phyloP scores from a whole-genome alignment of 1,284 basidiomycete species.

The Ustilago trichophora region DNA sequence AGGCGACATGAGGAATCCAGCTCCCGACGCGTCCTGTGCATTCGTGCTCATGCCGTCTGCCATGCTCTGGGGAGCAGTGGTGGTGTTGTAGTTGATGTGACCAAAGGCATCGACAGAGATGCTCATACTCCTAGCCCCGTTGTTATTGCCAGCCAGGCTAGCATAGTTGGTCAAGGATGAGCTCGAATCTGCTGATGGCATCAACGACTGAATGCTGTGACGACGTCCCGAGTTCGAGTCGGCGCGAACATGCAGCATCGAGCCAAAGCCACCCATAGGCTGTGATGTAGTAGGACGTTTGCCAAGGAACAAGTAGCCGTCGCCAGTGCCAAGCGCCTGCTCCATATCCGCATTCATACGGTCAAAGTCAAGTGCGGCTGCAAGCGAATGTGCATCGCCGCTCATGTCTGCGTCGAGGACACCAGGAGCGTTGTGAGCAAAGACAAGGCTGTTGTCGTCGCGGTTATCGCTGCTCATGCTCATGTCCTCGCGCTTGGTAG shows the following conservation, averaged over 20 bases:
- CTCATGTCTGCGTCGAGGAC: slow-evolving; percentile 23
- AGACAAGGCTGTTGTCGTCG: slow-evolving; percentile 18
- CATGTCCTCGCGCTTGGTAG: slow-evolving; percentile 20
- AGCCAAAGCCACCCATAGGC: slow-evolving; percentile 3
- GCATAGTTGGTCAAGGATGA: slow-evolving; percentile 26
- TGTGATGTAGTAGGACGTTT: slow-evolving; percentile 36
- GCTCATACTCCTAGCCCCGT: slow-evolving; percentile 38
- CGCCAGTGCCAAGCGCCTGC: slow-evolving; percentile 7
- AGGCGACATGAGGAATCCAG: slow-evolving; percentile 59
- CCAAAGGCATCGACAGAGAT: slow-evolving; percentile 29
- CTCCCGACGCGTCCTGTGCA: slow-evolving; percentile 20
- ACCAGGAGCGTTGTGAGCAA: slow-evolving; percentile 24
- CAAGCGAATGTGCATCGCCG: slow-evolving; percentile 30
- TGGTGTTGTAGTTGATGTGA: slow-evolving; percentile 17
- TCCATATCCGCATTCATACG: slow-evolving; percentile 31
- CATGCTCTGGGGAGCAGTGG: slow-evolving; percentile 12
- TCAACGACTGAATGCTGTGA: slow-evolving; percentile 56
- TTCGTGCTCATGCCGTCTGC: slow-evolving; percentile 4
- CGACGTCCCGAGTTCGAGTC: slow-evolving; percentile 44
- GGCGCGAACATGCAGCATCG: slow-evolving; percentile 29
- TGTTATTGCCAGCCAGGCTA: slow-evolving; percentile 10
- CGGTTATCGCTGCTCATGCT: slow-evolving; percentile 3
- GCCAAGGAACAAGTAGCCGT: slow-evolving; percentile 14
- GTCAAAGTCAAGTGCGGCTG: slow-evolving; percentile 45
- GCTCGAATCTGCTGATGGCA: slow-evolving; percentile 38